Evolutionary conservation across 805 yeast genomes (phyloP).

Genomic region (Schwanniomyces sp.): DNA sequence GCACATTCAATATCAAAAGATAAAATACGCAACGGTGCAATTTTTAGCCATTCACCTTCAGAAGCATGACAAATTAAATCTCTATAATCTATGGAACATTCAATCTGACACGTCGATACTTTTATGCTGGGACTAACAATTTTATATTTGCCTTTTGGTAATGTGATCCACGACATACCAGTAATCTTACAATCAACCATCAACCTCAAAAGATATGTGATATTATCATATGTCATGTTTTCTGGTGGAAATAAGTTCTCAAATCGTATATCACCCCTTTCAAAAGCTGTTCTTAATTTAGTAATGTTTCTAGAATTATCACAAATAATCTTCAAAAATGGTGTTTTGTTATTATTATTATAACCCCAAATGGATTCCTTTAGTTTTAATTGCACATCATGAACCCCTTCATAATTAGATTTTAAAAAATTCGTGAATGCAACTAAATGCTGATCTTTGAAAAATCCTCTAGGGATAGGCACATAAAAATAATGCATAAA

Average conservation of each 20-base stretch:
- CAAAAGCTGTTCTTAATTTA: constrained; percentile 76
- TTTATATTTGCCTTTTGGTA: constrained; percentile 72
- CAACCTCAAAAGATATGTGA: constrained; percentile 78
- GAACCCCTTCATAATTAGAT: constrained; percentile 54
- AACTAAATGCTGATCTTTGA: constrained; percentile 50
- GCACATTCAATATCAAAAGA: constrained; percentile 99
- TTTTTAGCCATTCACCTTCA: constrained; percentile 90
- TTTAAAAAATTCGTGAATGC: constrained; percentile 48
- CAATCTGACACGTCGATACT: constrained; percentile 83
- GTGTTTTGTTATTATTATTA: constrained; percentile 71
- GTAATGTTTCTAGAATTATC: constrained; percentile 66
- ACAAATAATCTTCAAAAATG: constrained; percentile 74
- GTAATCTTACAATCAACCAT: constrained; percentile 92
- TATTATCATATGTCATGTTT: constrained; percentile 81
- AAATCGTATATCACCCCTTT: constrained; percentile 71
- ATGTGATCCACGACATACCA: constrained; percentile 96
- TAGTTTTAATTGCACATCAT: constrained; percentile 59
- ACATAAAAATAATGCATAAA: constrained; percentile 89
- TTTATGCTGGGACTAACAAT: constrained; percentile 38
- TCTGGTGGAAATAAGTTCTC: constrained; percentile 62
- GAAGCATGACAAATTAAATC: constrained; percentile 78
- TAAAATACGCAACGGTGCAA: constrained; percentile 90
- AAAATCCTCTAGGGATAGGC: constrained; percentile 83
- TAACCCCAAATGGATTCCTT: constrained; percentile 95
- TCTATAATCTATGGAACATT: constrained; percentile 65